A percentile compares a stretch with the other conserved stretches of the same genome.
Evolutionary conservation across 202 grass and related monocot species (phyloP).

Genomic region (Eragrostis tef): DNA sequence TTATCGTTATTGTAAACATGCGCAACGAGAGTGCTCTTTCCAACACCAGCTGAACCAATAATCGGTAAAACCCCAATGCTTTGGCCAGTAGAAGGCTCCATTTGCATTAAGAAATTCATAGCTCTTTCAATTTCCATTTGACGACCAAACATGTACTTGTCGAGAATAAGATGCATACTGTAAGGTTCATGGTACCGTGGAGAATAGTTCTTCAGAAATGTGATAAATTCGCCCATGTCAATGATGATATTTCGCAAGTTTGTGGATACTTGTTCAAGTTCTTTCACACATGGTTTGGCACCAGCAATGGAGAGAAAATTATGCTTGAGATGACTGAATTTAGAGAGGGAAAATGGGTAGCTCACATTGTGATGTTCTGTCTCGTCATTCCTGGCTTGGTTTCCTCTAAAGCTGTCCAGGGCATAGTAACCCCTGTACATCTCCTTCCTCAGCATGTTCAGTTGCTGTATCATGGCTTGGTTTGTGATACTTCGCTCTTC

Average conservation of each 20-base stretch:
- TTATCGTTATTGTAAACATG: background rate
- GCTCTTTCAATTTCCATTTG: background rate
- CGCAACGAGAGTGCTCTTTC: background rate
- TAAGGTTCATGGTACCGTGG: background rate
- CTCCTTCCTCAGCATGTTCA: background rate
- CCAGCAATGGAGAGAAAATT: too few species aligned
- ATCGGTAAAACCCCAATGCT: background rate
- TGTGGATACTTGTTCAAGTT: background rate
- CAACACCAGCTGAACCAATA: background rate
- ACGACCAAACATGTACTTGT: background rate
- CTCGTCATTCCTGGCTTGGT: background rate
- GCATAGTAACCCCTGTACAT: background rate
- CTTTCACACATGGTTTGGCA: background rate
- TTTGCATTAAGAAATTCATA: background rate
- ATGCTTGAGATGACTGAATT: background rate
- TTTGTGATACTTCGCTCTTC: background rate
- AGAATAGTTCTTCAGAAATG: background rate
- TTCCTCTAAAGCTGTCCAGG: background rate
- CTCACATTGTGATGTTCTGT: too few species aligned
- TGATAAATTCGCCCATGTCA: background rate
- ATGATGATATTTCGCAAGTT: background rate
- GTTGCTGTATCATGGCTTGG: constrained; percentile 2
- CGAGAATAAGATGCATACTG: background rate
- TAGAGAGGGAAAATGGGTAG: background rate
- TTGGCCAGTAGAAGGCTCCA: background rate